These are phyloP conservation scores for Buxus sempervirens DNA, from an alignment of 164 flowering plant species.

Conservation along the genomic window DNA sequence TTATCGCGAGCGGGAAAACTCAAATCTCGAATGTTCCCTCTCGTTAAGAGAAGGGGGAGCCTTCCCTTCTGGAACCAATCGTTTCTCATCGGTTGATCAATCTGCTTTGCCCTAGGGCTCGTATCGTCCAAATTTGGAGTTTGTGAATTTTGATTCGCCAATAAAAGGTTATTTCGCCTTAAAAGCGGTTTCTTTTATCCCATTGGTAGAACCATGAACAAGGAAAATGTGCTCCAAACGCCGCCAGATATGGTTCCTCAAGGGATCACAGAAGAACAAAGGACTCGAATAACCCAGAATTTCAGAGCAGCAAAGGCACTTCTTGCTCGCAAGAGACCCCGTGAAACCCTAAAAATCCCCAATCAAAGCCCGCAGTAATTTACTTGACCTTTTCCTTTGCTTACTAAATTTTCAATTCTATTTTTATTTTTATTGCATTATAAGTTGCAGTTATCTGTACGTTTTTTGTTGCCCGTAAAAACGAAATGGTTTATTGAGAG, in stretches of 20 bases:
- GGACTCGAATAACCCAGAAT: conserved; percentile 60
- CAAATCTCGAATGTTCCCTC: too few species aligned
- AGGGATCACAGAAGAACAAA: conserved; percentile 45
- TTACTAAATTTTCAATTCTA: background rate
- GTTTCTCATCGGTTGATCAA: too few species aligned
- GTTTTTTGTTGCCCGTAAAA: background rate
- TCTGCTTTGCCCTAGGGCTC: too few species aligned
- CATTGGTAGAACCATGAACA: conserved; percentile 27
- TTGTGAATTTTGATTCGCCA: too few species aligned
- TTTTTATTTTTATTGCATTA: background rate
- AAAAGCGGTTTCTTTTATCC: too few species aligned
- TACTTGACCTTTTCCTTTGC: background rate
- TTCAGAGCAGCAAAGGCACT: conserved; percentile 78
- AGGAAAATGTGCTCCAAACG: conserved; percentile 23
- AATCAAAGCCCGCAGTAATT: background rate
- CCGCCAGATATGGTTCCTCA: background rate
- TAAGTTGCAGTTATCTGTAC: background rate
- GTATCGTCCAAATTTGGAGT: too few species aligned
- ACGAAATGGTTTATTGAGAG: too few species aligned
- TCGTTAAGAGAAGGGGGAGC: too few species aligned
- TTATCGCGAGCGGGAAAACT: too few species aligned
- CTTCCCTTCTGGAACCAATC: too few species aligned
- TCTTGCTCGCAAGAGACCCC: conserved; percentile 64
- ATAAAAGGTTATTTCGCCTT: too few species aligned
- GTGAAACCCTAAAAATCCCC: background rate